These are phyloP conservation scores for Pseudogymnoascus sp. DNA, from an alignment of 2,329 filamentous ascomycete species.

Conservation along the genomic window DNA sequence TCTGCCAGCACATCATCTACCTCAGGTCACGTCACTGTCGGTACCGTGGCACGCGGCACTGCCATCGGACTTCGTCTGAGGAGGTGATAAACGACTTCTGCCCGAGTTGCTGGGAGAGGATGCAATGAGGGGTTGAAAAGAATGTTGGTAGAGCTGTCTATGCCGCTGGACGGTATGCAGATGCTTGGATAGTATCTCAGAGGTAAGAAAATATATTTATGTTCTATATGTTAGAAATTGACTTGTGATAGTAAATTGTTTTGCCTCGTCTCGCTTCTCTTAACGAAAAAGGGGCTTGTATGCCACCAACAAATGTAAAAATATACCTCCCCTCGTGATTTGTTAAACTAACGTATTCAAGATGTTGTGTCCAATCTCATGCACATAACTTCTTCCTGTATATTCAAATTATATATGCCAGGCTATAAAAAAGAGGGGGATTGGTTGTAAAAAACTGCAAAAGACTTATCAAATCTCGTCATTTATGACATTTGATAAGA, in stretches of 20 bases:
- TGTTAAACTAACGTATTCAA: neutral
- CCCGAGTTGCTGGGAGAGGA: neutral
- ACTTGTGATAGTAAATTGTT: neutral
- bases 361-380: neutral
- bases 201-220: neutral
- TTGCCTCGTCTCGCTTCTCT: neutral
- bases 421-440: neutral
- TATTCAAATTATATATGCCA: neutral
- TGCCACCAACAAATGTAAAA: neutral
- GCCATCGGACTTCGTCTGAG: neutral
- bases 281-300: neutral
- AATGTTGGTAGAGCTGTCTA: neutral
- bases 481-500: neutral
- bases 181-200: neutral
- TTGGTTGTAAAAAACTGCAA: neutral
- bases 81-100: neutral
- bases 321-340: neutral
- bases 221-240: neutral
- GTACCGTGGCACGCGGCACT: neutral
- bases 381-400: neutral
- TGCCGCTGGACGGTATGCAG: neutral
- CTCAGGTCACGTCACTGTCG: neutral
- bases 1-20: neutral
- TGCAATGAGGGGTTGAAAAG: neutral
- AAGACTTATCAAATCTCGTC: constrained; percentile 1